Evolutionary conservation across 1,284 basidiomycete genomes (phyloP).

Genomic region (Austropuccinia psidii): DNA sequence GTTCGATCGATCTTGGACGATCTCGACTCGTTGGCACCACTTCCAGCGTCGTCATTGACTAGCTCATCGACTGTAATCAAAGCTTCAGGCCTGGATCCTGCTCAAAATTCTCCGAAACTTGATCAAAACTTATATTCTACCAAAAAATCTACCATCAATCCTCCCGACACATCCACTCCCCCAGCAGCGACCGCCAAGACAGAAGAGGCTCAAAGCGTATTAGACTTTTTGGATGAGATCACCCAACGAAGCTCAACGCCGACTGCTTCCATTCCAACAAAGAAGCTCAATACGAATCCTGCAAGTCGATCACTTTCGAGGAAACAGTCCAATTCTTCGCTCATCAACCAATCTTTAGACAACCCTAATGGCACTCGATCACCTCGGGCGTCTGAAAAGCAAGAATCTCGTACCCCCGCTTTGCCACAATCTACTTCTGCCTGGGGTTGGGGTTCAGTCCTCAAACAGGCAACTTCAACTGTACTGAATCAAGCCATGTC

Average conservation of each 20-base stretch:
- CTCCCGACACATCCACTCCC: neutral
- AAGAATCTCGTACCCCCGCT: neutral
- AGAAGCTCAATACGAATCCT: neutral
- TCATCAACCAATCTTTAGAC: neutral
- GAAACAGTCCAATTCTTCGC: constrained; percentile 24
- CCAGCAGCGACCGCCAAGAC: neutral
- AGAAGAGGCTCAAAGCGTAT: constrained; percentile 30
- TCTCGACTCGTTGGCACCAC: constrained; percentile 24
- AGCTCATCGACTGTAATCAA: neutral
- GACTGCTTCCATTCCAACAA: constrained; percentile 10
- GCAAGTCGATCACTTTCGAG: constrained; percentile 19
- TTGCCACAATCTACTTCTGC: neutral
- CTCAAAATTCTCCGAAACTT: neutral
- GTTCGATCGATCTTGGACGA: constrained; percentile 28
- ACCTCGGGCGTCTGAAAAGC: neutral
- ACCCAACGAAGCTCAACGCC: constrained; percentile 26
- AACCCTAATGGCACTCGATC: neutral
- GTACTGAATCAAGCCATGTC: constrained; percentile 30
- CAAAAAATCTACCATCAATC: neutral
- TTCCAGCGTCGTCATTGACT: too few species aligned
- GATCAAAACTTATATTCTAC: neutral
- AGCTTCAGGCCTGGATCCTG: neutral
- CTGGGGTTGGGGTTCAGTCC: constrained; percentile 35
- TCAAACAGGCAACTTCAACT: constrained; percentile 30
- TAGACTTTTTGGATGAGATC: constrained; percentile 34